phyloP scores from a whole-genome alignment of 2,329 filamentous ascomycete genomes.

The Xylariales sp. region DNA sequence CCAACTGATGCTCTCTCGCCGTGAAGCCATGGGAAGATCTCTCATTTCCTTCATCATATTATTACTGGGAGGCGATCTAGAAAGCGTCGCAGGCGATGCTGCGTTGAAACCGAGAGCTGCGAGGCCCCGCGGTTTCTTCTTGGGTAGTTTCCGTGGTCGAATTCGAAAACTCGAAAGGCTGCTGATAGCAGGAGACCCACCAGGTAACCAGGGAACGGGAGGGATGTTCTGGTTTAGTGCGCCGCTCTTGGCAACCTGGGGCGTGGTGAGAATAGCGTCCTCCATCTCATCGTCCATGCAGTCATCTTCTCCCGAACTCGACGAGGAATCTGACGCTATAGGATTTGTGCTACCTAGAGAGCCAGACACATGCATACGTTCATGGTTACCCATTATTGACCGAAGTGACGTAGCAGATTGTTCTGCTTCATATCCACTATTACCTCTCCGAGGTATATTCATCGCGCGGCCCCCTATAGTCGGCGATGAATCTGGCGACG shows the following conservation, averaged over 20 bases:
- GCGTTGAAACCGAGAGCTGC: slow-evolving; percentile 64
- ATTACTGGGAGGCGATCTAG: slow-evolving; percentile 76
- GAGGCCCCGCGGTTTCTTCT: slow-evolving; percentile 61
- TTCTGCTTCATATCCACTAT: slow-evolving; percentile 62
- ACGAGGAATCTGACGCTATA: slow-evolving; percentile 82
- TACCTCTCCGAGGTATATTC: slow-evolving; percentile 68
- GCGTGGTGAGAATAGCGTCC: slow-evolving; percentile 84
- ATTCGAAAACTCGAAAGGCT: slow-evolving; percentile 86
- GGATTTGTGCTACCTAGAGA: slow-evolving; percentile 82
- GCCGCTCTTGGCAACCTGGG: slow-evolving; percentile 74
- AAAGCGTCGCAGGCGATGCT: slow-evolving; percentile 66
- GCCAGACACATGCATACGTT: slow-evolving; percentile 79
- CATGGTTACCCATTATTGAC: slow-evolving; percentile 75
- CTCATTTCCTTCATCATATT: slow-evolving; percentile 54
- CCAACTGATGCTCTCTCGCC: slow-evolving; percentile 89
- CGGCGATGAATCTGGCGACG: slow-evolving; percentile 90
- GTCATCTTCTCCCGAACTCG: slow-evolving; percentile 76
- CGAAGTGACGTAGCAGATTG: slow-evolving; percentile 79
- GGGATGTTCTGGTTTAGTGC: slow-evolving; percentile 55
- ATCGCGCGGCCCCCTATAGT: slow-evolving; percentile 77
- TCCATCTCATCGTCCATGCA: slow-evolving; percentile 80
- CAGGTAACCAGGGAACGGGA: slow-evolving; percentile 70
- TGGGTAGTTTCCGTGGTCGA: slow-evolving; percentile 75
- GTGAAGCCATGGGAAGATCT: slow-evolving; percentile 58
- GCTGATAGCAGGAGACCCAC: slow-evolving; percentile 76